phyloP scores from a whole-genome alignment of 2,329 filamentous ascomycete genomes.

The Sporothrix schenckii region DNA sequence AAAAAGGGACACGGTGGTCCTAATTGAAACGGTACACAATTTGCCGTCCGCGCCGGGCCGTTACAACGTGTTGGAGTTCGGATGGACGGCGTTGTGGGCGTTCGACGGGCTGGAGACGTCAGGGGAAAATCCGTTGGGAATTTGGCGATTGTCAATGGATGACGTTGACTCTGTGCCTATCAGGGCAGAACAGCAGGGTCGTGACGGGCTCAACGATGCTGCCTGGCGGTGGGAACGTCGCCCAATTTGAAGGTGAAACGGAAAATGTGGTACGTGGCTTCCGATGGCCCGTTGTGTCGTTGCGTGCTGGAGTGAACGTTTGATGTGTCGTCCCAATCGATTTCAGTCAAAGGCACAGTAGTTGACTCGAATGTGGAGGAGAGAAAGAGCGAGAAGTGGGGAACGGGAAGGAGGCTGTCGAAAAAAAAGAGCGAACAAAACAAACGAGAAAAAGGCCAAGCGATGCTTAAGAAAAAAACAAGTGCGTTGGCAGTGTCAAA shows the following conservation, averaged over 20 bases:
- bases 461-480: neutral
- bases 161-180: slow-evolving; percentile 8
- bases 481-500: slow-evolving; percentile 11
- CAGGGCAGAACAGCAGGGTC: neutral
- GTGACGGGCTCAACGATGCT: neutral
- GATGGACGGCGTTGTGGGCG: slow-evolving; percentile 6
- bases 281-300: neutral
- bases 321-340: slow-evolving; percentile 15
- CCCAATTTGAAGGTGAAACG: neutral
- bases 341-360: slow-evolving; percentile 16
- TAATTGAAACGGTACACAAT: neutral
- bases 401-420: slow-evolving; percentile 19
- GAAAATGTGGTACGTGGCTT: neutral
- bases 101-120: neutral
- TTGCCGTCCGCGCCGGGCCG: neutral
- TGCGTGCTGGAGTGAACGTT: slow-evolving; percentile 11
- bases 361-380: slow-evolving; percentile 28
- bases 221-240: neutral
- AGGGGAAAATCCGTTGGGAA: slow-evolving; percentile 26
- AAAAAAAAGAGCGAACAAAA: neutral
- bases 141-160: slow-evolving; percentile 2
- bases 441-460: slow-evolving; percentile 1
- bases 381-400: slow-evolving; percentile 20
- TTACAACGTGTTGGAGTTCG: slow-evolving; percentile 14
- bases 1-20: neutral